phyloP scores from a whole-genome alignment of 805 yeast species.

The Wickerhamiella shivajii region DNA sequence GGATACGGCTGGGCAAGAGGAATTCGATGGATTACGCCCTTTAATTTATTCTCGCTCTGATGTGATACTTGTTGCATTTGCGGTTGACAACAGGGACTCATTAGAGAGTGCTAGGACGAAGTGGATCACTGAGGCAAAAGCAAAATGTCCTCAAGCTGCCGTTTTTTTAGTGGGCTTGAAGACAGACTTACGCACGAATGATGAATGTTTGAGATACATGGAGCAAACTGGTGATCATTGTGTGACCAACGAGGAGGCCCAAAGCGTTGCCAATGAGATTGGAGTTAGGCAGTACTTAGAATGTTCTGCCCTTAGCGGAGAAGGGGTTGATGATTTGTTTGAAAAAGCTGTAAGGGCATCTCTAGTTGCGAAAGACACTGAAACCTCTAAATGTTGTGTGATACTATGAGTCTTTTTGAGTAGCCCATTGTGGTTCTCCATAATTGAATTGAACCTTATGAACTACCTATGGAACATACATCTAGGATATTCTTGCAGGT shows the following conservation, averaged over 20 bases:
- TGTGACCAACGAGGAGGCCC: constrained; percentile 37
- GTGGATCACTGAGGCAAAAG: constrained; percentile 75
- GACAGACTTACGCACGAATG: constrained; percentile 52
- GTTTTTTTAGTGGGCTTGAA: constrained; percentile 69
- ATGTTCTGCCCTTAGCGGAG: constrained; percentile 85
- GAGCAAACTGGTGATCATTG: constrained; percentile 38
- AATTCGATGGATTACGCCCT: constrained; percentile 80
- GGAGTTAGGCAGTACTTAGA: constrained; percentile 78
- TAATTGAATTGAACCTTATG: background rate
- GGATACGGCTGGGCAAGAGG: constrained; percentile 99
- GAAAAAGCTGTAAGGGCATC: constrained; percentile 83
- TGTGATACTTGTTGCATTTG: constrained; percentile 72
- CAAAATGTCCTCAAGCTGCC: constrained; percentile 72
- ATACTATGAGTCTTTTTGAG: constrained; percentile 10
- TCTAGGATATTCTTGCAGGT: no score
- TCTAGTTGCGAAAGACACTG: constrained; percentile 28
- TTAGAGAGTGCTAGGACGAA: constrained; percentile 29
- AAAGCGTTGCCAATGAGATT: constrained; percentile 54
- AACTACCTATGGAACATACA: no score
- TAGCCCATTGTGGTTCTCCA: background rate
- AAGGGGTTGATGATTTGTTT: constrained; percentile 87
- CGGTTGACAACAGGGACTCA: constrained; percentile 22
- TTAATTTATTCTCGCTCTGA: constrained; percentile 78
- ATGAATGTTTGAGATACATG: constrained; percentile 24
- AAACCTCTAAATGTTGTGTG: constrained; percentile 15